Percentiles rank a stretch among this genome's conserved stretches.
phyloP scores from a whole-genome alignment of 345 rosid genomes.

The Gossypium anomalum region DNA sequence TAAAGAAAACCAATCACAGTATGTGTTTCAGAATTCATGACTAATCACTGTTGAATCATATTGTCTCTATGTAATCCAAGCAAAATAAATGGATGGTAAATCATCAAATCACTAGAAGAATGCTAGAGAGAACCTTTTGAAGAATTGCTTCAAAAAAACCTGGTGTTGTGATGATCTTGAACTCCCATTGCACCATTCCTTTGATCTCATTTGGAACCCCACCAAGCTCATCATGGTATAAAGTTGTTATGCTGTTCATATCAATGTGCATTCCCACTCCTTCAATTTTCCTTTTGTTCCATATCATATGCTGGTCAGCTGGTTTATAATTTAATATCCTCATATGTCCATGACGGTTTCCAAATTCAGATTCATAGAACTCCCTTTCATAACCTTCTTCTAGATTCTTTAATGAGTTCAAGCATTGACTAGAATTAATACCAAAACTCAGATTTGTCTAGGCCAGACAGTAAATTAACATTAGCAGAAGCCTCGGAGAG shows the following conservation, averaged over 20 bases:
- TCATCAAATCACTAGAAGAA: too few species aligned
- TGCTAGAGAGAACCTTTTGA: too few species aligned
- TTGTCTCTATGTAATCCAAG: too few species aligned
- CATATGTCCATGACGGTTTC: constrained; percentile 55
- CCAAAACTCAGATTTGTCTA: constrained; percentile 46
- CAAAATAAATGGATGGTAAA: too few species aligned
- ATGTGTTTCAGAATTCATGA: too few species aligned
- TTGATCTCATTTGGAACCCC: not conserved
- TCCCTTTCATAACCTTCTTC: constrained; percentile 36
- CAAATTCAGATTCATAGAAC: constrained; percentile 39
- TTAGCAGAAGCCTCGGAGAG: too few species aligned
- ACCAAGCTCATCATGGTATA: constrained; percentile 56
- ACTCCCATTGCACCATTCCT: too few species aligned
- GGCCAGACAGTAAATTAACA: not conserved
- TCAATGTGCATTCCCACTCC: constrained; percentile 79
- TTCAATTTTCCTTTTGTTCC: constrained; percentile 42
- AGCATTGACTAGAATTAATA: constrained; percentile 15
- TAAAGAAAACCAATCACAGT: too few species aligned
- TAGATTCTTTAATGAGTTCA: constrained; percentile 43
- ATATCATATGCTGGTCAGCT: constrained; percentile 27
- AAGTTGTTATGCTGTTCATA: constrained; percentile 75
- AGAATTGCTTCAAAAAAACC: too few species aligned
- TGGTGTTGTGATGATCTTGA: too few species aligned
- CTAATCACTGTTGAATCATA: too few species aligned
- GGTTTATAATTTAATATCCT: constrained; percentile 57